Conservation (phyloP, 208 protist species). For the Wallacemonas sp. region DNA sequence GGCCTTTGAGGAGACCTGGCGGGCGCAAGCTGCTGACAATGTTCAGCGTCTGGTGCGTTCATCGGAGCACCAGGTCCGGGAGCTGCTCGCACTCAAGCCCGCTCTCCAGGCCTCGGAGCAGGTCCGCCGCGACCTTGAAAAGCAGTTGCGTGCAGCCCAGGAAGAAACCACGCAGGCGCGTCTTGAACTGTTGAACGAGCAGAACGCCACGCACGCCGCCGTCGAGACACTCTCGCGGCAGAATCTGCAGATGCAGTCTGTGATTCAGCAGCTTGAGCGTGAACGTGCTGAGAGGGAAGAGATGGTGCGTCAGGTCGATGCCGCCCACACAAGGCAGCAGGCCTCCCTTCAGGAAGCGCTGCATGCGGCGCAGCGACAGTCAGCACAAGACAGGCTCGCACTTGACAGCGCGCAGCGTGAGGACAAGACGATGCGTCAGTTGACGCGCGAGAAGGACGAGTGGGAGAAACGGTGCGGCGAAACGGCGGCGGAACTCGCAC, state of each 20-base stretch:
- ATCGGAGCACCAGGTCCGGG: slow-evolving; percentile 28
- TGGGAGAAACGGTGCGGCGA: background rate
- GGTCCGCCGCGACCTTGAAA: slow-evolving; percentile 11
- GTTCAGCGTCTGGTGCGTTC: slow-evolving; percentile 31
- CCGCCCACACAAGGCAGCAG: background rate
- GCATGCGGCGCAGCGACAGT: background rate
- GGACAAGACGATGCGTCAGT: background rate
- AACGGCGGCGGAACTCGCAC: slow-evolving; percentile 14
- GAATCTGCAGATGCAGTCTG: background rate
- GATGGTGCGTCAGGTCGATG: background rate
- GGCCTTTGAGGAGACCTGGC: slow-evolving; percentile 16
- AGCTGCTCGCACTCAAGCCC: slow-evolving; percentile 32
- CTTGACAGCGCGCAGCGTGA: background rate
- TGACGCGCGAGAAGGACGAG: background rate
- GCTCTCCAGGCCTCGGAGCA: slow-evolving; percentile 20
- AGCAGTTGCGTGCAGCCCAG: slow-evolving; percentile 14
- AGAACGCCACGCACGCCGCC: background rate
- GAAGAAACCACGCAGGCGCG: background rate
- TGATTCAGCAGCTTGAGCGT: slow-evolving; percentile 8
- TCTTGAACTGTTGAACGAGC: background rate
- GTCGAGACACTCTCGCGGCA: background rate
- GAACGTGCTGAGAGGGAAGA: background rate
- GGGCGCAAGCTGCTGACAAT: slow-evolving; percentile 15
- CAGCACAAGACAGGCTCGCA: background rate
- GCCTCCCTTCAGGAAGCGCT: background rate